Conservation (phyloP, 352 stramenopile species). For the Globisporangium spiculum region DNA sequence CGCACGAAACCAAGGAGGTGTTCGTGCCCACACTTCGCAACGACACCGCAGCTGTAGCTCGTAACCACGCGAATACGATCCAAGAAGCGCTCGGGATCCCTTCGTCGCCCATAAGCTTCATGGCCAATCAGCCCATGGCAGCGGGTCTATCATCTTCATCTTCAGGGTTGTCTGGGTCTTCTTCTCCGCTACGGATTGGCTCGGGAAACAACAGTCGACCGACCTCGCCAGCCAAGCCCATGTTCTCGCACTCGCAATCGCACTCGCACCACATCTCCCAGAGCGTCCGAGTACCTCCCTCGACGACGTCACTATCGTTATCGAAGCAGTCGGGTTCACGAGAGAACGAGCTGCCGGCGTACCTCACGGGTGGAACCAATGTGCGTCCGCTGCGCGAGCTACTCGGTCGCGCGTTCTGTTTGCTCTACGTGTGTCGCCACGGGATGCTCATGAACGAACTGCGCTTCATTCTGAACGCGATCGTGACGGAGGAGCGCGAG, state of each 20-base stretch:
- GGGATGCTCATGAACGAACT: conserved; percentile 88
- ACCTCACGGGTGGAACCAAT: conserved; percentile 60
- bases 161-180: not conserved
- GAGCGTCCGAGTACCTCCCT: not conserved
- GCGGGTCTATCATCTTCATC: not conserved
- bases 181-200: not conserved
- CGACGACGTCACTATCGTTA: not conserved
- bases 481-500: conserved; percentile 42
- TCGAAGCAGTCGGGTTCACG: not conserved
- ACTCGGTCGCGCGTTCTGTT: conserved; percentile 70
- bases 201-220: not conserved
- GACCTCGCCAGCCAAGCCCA: not conserved
- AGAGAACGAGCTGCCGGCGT: conserved; percentile 31
- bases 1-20: conserved; percentile 55
- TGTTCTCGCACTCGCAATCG: not conserved
- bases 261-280: not conserved
- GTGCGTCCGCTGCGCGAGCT: conserved; percentile 62
- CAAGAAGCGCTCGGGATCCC: conserved; percentile 1
- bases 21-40: conserved; percentile 36
- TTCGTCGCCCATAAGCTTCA: not conserved
- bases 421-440: conserved; percentile 89
- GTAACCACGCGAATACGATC: not conserved
- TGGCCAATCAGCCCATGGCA: not conserved
- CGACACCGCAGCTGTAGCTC: not conserved
- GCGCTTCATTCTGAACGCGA: conserved; percentile 66